These are phyloP conservation scores for Aspergillus jensenii DNA, from an alignment of 2,329 filamentous ascomycete species.

Conservation along the genomic window DNA sequence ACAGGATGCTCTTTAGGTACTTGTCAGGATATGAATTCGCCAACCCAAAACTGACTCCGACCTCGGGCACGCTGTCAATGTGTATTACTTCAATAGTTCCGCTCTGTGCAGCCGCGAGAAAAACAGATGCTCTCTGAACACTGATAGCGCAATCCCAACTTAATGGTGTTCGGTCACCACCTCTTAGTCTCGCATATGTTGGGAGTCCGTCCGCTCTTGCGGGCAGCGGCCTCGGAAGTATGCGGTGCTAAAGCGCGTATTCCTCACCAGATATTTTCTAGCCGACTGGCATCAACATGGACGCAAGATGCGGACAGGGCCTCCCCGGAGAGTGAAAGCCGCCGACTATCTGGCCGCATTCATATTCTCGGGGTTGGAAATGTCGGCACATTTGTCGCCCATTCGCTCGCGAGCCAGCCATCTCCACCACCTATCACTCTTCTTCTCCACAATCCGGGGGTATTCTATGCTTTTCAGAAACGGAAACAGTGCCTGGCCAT, in stretches of 20 bases:
- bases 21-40: neutral
- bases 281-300: constrained; percentile 28
- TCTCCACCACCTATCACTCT: constrained; percentile 74
- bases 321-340: constrained; percentile 18
- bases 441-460: constrained; percentile 58
- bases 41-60: neutral
- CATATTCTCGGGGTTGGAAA: constrained; percentile 77
- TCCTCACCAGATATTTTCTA: neutral
- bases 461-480: constrained; percentile 23
- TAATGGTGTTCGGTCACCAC: neutral
- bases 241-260: constrained; percentile 6
- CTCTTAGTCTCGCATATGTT: constrained; percentile 40
- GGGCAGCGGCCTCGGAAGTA: constrained; percentile 24
- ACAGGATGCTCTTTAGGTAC: neutral
- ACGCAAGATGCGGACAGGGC: constrained; percentile 26
- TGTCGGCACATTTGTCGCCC: constrained; percentile 73
- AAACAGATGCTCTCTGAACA: neutral
- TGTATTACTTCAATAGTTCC: neutral
- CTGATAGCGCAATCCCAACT: neutral
- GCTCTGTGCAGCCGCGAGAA: neutral
- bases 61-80: neutral
- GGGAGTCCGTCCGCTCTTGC: constrained; percentile 32
- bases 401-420: constrained; percentile 66
- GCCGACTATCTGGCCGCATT: constrained; percentile 32
- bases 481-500: constrained; percentile 32